phyloP scores from a whole-genome alignment of 768 basidiomycete genomes.

The Boletellus emodensis region DNA sequence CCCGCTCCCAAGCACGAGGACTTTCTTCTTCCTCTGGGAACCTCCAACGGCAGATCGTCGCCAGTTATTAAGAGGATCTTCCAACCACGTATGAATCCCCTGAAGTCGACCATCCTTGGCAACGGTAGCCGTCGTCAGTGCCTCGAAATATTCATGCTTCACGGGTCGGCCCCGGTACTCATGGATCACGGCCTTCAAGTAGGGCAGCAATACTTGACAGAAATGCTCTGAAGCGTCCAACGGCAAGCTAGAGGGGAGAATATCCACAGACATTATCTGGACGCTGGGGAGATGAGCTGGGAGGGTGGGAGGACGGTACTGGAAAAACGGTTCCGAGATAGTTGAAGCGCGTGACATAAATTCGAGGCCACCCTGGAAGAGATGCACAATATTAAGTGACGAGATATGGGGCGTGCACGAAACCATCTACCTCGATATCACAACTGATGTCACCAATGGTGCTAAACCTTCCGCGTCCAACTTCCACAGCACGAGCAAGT shows the following conservation, averaged over 20 bases:
- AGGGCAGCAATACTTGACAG: conserved; percentile 60
- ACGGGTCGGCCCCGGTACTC: conserved; percentile 32
- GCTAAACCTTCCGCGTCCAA: conserved; percentile 56
- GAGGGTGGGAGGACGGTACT: conserved; percentile 39
- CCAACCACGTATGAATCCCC: conserved; percentile 56
- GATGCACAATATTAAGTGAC: neutral
- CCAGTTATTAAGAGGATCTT: conserved; percentile 46
- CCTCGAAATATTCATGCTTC: conserved; percentile 32
- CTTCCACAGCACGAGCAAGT: conserved; percentile 43
- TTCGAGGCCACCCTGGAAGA: conserved; percentile 70
- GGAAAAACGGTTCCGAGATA: conserved; percentile 71
- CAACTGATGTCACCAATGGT: conserved; percentile 88
- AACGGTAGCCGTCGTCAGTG: conserved; percentile 70
- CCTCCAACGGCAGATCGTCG: conserved; percentile 14
- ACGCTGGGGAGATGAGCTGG: conserved; percentile 49
- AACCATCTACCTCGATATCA: conserved; percentile 61
- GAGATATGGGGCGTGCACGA: neutral
- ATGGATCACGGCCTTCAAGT: conserved; percentile 55
- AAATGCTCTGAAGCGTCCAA: conserved; percentile 79
- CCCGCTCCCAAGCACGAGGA: conserved; percentile 87
- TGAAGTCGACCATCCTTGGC: conserved; percentile 54
- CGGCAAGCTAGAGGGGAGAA: conserved; percentile 81
- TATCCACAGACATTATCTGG: conserved; percentile 87
- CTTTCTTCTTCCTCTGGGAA: conserved; percentile 48
- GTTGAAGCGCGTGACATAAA: conserved; percentile 78